Conservation (phyloP, 1,284 basidiomycete genomes). For the Tilletia walkeri region DNA sequence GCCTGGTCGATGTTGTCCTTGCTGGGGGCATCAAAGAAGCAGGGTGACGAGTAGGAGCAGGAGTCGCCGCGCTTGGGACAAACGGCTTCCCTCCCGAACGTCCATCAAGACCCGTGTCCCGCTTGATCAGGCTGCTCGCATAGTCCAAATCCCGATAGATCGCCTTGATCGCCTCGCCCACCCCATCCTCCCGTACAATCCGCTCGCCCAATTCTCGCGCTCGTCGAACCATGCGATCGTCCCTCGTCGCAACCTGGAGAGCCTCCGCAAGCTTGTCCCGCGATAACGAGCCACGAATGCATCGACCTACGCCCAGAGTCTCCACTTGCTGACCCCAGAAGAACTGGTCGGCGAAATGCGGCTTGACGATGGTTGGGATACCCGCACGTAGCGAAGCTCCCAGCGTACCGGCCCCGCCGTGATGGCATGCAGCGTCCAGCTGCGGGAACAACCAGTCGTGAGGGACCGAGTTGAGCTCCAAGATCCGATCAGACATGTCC, state of each 20-base stretch:
- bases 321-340: constrained; percentile 93
- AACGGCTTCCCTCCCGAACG: constrained; percentile 10
- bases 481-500: constrained; percentile 61
- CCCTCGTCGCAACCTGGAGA: constrained; percentile 75
- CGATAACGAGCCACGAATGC: constrained; percentile 75
- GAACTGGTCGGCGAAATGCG: constrained; percentile 95
- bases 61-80: background rate
- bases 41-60: background rate
- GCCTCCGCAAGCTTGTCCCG: constrained; percentile 75
- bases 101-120: constrained; percentile 17
- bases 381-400: constrained; percentile 89
- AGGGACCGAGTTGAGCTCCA: constrained; percentile 79
- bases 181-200: constrained; percentile 62
- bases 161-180: constrained; percentile 45
- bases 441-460: constrained; percentile 95
- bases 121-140: constrained; percentile 43
- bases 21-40: too few species aligned
- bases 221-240: constrained; percentile 78
- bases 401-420: constrained; percentile 91
- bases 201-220: constrained; percentile 67
- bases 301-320: constrained; percentile 81
- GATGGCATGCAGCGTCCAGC: constrained; percentile 94
- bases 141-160: constrained; percentile 51
- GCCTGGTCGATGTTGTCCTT: background rate
- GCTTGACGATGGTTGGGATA: constrained; percentile 90